Base-by-base conservation (phyloP, 805 yeast species). In the Yarrowia yakushimensis region DNA sequence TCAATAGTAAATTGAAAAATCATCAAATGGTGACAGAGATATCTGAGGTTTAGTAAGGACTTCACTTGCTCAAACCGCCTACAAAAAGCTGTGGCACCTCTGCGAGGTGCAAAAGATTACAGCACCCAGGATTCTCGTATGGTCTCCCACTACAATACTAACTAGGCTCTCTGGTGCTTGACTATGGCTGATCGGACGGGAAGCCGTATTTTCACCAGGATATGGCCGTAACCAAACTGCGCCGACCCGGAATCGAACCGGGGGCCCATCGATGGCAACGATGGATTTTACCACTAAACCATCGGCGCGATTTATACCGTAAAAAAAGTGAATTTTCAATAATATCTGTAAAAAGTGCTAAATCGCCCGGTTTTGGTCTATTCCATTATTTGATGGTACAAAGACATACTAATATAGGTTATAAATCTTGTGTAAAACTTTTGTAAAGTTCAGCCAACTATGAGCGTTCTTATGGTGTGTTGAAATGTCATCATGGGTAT, bases 81-180 rank as follows among this genome's bases (percentile, higher is more conserved):
- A n/a, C 27, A 25, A 25, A 25, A 25, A 25, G 27, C 15, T 5
- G 31, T 5, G 13, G 13, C 2, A 15, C n/a, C n/a, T n/a, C n/a
- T n/a, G n/a, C n/a, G n/a, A n/a, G n/a, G n/a, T 7, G 4, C 10
- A 45, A 45, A 45, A 45, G 50, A 45, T 45, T 45, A 45, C 50
- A 45, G 50, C 50, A 45, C 50, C 50, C 50, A 45, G 50, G 50
- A 45, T 45, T 45, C 50, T 45, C 50, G 50, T 45, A 45, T 45
- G 50, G 50, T 45, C 50, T 45, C 50, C 50, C 50, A 45, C 50
- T 45, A 45, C 50, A 45, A 45, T 45, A 45, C 50, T 45, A 45
- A 45, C 50, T 45, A 45, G 50, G 50, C 50, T 45, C 50, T 45
- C 50, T 45, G 50, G 50, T 45, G 50, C 50, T 45, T 45, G 50